Evolutionary conservation across 257 asterid species (phyloP), one percentile per base, ranked within the genome.

Genomic region (Ehretia macrophylla): DNA sequence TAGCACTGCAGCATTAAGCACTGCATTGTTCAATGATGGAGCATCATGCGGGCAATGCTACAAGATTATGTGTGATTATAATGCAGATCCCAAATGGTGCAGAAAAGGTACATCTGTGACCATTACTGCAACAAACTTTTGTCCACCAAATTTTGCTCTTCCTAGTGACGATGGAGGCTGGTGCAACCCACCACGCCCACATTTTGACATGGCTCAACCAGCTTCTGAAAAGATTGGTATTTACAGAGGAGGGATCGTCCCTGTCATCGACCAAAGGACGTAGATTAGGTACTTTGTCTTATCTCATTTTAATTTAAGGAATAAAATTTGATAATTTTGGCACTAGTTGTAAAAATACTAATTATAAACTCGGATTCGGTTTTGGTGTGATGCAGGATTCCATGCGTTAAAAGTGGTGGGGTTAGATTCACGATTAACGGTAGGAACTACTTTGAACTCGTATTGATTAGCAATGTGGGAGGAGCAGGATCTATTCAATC

Each of bases 361-460:
- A 38, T 38, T 11, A 38, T 11, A 38, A 38, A 38, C 6, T 42
- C 17, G 10, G 22, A 11, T 47, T 3, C 32, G 11, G 16, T 11
- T 11, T 40, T 68, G 0, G 8, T 22, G 16, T 68, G 55, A 39
- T 64, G 63, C 64, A 88, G 99, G 86, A 89, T 92, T 19, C 96
- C 98, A 4, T 92, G 97, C 64, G 71, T 56, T 73, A 92, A 92
- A 62, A 75, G 42, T 0, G 97, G 97, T 3, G 97, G 98, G 55
- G 97, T 88, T 0, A 75, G 95, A 58, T 88, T 92, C 76, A 75
- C 84, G 1, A 72, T 92, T 46, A 84, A 81, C 32, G 98, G 98
- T 3, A 72, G 85, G 42, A 72, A 77, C 22, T 86, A 83, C 75
- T 92, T 92, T 48, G 95, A 88, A 75, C 85, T 92, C 4, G 94